Evolutionary conservation across 441 rosid genomes (phyloP), one percentile per base, ranked within the genome.

Genomic region (Eutrema salsugineum): DNA sequence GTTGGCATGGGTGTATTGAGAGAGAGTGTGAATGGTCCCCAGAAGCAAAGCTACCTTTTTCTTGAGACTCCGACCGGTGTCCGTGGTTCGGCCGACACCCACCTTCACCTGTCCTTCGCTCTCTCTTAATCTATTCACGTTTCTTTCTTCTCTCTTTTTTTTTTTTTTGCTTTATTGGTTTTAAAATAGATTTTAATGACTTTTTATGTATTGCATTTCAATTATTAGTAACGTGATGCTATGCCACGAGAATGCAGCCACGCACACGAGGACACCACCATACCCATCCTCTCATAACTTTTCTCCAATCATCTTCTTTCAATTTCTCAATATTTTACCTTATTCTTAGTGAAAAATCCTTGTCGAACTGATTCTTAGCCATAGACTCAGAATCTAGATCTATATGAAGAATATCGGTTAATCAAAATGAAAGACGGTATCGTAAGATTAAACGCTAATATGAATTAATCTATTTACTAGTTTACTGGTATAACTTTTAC

Each of bases 261-360:
- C 70, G 87, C 91, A 80, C 87, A 85, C 91, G 87, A 80, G 88
- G 88, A 87, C 86, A 61, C 35, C 81, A 76, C 83, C 88, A 80
- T 72, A 67, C 66, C 32, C 32, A 28, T 28, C 68, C 68, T 61
- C 70, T 63, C 70, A 67, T 65, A 1, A 5, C 55, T 33, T 66
- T 62, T 28, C 12, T 69, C 36, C 65, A 53, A 53, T 75, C 73
- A 44, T 54, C 49, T 61, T 67, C 61, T 40, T 61, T 50, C 53
- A 54, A 2, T 24, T 50, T 61, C 11, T 43, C 62, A 24, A 24
- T 24, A 43, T 58, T 35, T 35, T 51, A 51, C 56, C 48, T 59
- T 27, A 4, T 67, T 22, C 51, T 51, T 61, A n/a, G 16, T 60
- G 28, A 66, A 30, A 65, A 49, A 33, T 15, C 50, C 22, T 66